Conservation (phyloP, 345 rosid genomes). For the Camelina sativa region DNA sequence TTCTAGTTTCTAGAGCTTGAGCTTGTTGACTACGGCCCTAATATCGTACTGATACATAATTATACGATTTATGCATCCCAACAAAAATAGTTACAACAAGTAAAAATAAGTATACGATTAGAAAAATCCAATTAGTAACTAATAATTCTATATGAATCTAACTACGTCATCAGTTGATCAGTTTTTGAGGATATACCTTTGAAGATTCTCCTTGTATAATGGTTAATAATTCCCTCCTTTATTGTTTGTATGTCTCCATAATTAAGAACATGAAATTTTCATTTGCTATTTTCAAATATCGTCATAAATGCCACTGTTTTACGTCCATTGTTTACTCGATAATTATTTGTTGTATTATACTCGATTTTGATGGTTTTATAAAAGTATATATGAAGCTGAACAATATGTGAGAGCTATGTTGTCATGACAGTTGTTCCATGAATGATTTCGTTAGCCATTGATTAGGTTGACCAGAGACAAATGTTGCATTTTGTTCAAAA, state of each 20-base stretch:
- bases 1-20: slow-evolving; percentile 25
- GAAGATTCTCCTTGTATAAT: slow-evolving; percentile 15
- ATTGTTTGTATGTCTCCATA: slow-evolving; percentile 39
- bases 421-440: slow-evolving; percentile 35
- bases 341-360: slow-evolving; percentile 12
- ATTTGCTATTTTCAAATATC: slow-evolving; percentile 18
- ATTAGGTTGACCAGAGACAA: slow-evolving; percentile 25
- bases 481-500: slow-evolving; percentile 17
- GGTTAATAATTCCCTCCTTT: slow-evolving; percentile 15
- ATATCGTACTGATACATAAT: slow-evolving; percentile 4
- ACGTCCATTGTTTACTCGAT: slow-evolving; percentile 14
- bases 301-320: slow-evolving; percentile 24
- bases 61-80: neutral
- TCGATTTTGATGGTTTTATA: neutral
- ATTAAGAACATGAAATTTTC: slow-evolving; percentile 23
- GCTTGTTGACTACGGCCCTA: slow-evolving; percentile 21
- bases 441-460: slow-evolving; percentile 16
- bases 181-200: slow-evolving; percentile 41
- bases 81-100: no score
- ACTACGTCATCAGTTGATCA: slow-evolving; percentile 23
- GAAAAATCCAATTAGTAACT: neutral
- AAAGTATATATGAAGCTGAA: slow-evolving; percentile 3
- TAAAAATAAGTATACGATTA: slow-evolving; percentile 3
- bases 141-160: slow-evolving; percentile 34
- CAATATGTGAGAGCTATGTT: slow-evolving; percentile 28